Conservation (phyloP, 2,329 filamentous ascomycete species). For the Fusarium paranaense region DNA sequence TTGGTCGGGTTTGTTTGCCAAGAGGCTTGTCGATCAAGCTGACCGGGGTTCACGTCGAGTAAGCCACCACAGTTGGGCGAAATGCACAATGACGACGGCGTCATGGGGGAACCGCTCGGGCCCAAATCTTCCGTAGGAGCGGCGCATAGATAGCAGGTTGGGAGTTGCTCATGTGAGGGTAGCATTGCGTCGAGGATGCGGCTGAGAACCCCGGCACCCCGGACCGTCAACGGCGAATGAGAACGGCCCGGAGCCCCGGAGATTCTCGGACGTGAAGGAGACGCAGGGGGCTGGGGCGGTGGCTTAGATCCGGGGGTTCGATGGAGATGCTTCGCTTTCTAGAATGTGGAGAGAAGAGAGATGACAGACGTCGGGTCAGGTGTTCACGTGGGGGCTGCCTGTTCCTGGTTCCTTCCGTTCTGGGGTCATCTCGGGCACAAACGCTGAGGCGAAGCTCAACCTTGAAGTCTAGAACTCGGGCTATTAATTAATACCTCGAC, state of each 20-base stretch:
- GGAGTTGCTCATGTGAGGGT: conserved; percentile 20
- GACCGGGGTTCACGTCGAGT: conserved; percentile 1
- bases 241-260: conserved; percentile 14
- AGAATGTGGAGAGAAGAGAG: conserved; percentile 10
- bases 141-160: background rate
- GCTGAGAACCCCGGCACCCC: conserved; percentile 8
- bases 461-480: background rate
- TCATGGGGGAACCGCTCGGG: conserved; percentile 7
- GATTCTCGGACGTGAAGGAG: conserved; percentile 24
- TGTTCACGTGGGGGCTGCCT: background rate
- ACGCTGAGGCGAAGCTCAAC: conserved; percentile 27
- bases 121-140: background rate
- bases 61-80: background rate
- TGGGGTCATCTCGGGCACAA: conserved; percentile 32
- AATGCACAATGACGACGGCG: conserved; percentile 7
- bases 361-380: background rate
- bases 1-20: background rate
- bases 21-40: background rate
- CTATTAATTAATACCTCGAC: conserved; percentile 6
- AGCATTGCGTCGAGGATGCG: background rate
- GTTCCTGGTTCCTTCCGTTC: conserved; percentile 28
- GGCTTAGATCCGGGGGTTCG: conserved; percentile 37
- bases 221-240: conserved; percentile 33
- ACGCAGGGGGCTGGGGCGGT: conserved; percentile 27
- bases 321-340: conserved; percentile 9